Evolutionary conservation across 2,329 filamentous ascomycete genomes (phyloP), one percentile per base, ranked within the genome.

Genomic region (Apiospora rasikravindrae): DNA sequence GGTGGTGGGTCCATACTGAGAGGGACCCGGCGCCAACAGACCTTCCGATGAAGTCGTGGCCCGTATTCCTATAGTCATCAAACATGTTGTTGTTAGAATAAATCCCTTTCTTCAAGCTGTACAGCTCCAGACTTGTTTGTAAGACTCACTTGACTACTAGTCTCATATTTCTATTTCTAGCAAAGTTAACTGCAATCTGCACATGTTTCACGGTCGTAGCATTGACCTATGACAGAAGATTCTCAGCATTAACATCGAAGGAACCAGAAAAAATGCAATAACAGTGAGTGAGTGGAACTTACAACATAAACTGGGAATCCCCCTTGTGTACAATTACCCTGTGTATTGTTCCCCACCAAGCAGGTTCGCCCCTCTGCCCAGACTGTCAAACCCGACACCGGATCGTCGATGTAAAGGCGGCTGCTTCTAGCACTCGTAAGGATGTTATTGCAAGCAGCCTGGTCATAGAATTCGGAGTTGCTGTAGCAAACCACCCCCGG

Each of bases 301-400:
- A 64, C 57, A 14, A 64, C 57, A 40, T 64, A 40, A 8, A 40
- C 57, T 2, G 57, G 57, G 29, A 64, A 64, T 22, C 57, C 57
- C 19, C 57, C 57, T n/a, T 64, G 33, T 1, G 33, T 64, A 22
- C 57, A 64, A 10, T 64, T 64, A 8, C 57, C 57, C 29, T 13
- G 8, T 1, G 57, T 19, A 24, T 24, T 64, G 22, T 37, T 5
- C 80, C 80, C 4, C 82, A 81, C 14, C 77, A 76, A 0, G 78
- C 81, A 82, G 8, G 81, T 82, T 51, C 76, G 77, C 0, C 81
- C 81, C 70, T 83, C 77, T 2, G 80, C 75, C 81, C 80, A 82
- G 37, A 78, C 74, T 0, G 77, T 75, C 49, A 80, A 49, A 2
- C 77, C 75, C 0, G 76, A 77, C n/a, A 82, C 75, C 0, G 81